Evolutionary conservation across 805 yeast species (phyloP).

Genomic region (Wickerhamiella azymoides): DNA sequence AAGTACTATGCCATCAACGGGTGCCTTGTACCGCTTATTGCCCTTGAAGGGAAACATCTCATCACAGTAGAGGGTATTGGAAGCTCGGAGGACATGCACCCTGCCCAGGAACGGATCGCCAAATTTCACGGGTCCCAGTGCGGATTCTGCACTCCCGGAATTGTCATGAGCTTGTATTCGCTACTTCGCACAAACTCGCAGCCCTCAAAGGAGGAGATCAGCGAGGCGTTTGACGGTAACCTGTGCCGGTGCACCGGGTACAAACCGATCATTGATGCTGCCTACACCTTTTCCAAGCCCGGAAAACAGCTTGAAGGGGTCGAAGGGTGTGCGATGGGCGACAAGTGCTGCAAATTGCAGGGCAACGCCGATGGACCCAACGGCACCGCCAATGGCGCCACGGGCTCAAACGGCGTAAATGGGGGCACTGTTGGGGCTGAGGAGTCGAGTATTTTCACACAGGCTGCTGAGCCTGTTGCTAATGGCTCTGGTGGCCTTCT

Average conservation of each 20-base stretch:
- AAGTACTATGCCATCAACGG: slow-evolving; percentile 31
- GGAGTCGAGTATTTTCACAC: background rate
- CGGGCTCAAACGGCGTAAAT: slow-evolving; percentile 12
- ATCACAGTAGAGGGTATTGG: slow-evolving; percentile 39
- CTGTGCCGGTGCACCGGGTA: slow-evolving; percentile 38
- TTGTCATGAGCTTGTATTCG: slow-evolving; percentile 35
- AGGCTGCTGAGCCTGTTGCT: background rate
- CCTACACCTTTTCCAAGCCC: slow-evolving; percentile 25
- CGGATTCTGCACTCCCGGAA: slow-evolving; percentile 40
- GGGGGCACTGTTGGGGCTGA: background rate
- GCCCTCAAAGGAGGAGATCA: slow-evolving; percentile 29
- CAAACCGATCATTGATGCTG: slow-evolving; percentile 37
- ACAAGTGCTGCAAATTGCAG: slow-evolving; percentile 26
- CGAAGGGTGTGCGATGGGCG: slow-evolving; percentile 24
- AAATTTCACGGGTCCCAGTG: slow-evolving; percentile 38
- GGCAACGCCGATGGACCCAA: background rate
- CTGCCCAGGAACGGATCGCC: slow-evolving; percentile 38
- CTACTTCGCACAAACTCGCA: slow-evolving; percentile 29
- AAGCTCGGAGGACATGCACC: slow-evolving; percentile 29
- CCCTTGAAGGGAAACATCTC: slow-evolving; percentile 34
- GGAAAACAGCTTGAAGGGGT: slow-evolving; percentile 15
- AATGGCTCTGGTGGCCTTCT: slow-evolving; percentile 11
- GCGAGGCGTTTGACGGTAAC: slow-evolving; percentile 36
- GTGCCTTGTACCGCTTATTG: slow-evolving; percentile 34
- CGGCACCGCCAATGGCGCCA: slow-evolving; percentile 1